Evolutionary conservation across 2,329 filamentous ascomycete genomes (phyloP).

Genomic region (Tolypocladium sp.): DNA sequence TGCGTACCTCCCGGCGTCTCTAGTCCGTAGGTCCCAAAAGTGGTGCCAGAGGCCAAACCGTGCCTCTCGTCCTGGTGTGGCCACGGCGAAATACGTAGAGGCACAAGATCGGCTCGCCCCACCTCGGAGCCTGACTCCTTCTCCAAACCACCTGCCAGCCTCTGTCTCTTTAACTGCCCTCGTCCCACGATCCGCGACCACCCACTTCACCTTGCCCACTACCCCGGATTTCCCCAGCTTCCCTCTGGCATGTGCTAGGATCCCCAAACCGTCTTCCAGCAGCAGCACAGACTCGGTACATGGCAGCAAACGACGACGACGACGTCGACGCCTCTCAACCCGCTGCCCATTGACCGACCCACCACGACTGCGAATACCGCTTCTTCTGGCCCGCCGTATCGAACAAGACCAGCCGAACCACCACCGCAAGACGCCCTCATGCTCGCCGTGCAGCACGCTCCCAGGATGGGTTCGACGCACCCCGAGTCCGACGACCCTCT

Average conservation of each 20-base stretch:
- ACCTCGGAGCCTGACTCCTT: not conserved
- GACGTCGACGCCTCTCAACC: not conserved
- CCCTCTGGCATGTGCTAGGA: conserved; percentile 3
- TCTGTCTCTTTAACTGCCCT: not conserved
- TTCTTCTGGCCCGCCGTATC: not conserved
- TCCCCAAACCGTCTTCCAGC: not conserved
- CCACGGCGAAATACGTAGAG: not conserved
- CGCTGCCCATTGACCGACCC: not conserved
- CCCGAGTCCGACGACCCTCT: conserved; percentile 37
- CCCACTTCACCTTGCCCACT: conserved; percentile 5
- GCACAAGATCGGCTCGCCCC: not conserved
- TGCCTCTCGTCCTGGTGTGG: not conserved
- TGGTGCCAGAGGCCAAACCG: not conserved
- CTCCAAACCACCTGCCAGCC: not conserved
- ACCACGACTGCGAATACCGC: not conserved
- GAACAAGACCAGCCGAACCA: too few relatives aligned
- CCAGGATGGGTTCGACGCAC: conserved; percentile 51
- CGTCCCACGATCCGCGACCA: conserved; percentile 3
- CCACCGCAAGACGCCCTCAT: conserved; percentile 35
- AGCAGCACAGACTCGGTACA: not conserved
- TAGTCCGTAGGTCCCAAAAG: not conserved
- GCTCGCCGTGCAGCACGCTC: conserved; percentile 44
- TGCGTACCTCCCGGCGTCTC: not conserved
- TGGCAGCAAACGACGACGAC: not conserved
- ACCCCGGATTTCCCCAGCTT: conserved; percentile 12